These are phyloP conservation scores for Tulasnella sp. DNA, from an alignment of 768 basidiomycete genomes.

Conservation along the genomic window DNA sequence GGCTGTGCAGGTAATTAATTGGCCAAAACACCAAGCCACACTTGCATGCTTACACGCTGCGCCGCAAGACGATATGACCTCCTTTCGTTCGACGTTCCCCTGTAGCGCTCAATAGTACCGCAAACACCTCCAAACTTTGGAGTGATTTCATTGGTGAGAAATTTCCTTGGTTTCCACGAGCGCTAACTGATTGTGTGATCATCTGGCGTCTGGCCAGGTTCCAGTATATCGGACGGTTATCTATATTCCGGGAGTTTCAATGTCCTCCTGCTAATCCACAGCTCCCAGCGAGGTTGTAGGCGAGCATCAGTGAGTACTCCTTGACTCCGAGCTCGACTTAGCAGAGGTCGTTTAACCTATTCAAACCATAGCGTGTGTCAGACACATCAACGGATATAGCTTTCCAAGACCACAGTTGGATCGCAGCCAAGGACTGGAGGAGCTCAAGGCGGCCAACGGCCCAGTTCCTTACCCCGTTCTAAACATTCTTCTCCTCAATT, in stretches of 20 bases:
- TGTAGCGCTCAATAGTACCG: not conserved
- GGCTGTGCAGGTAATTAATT: not conserved
- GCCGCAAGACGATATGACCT: constrained; percentile 4
- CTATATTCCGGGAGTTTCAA: too few relatives aligned
- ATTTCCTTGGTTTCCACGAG: not conserved
- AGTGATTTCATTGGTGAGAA: not conserved
- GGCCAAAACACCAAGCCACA: too few relatives aligned
- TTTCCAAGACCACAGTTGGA: not conserved
- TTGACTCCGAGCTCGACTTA: not conserved
- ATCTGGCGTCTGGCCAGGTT: not conserved
- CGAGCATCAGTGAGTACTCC: not conserved
- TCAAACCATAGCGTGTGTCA: not conserved
- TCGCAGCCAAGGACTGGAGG: constrained; percentile 3
- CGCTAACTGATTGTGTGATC: not conserved
- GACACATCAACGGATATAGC: constrained; percentile 20
- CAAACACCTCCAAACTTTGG: not conserved
- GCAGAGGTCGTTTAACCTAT: not conserved
- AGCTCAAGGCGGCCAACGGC: not conserved
- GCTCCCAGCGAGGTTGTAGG: constrained; percentile 5
- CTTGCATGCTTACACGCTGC: not conserved
- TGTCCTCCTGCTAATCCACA: too few relatives aligned
- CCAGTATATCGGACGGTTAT: not conserved
- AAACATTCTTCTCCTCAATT: not conserved
- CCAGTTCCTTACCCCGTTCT: not conserved
- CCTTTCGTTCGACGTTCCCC: constrained; percentile 3